A percentile compares a stretch with the other conserved stretches of the same genome.
phyloP scores from a whole-genome alignment of 2,329 filamentous ascomycete species.

The Fusarium humuli region DNA sequence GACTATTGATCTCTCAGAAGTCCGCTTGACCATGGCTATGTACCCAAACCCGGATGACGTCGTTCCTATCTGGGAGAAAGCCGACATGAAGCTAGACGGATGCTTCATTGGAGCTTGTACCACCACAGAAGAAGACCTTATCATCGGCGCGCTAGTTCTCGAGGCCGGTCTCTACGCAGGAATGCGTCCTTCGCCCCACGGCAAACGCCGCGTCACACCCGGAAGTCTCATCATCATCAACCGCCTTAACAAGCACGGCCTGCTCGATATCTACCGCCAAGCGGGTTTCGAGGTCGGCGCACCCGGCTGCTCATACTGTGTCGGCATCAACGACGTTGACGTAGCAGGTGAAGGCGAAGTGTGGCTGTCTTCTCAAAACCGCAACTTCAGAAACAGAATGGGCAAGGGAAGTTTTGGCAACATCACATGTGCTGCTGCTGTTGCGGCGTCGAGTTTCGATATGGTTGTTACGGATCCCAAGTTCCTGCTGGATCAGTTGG shows the following conservation, averaged over 20 bases:
- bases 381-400: background rate
- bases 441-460: background rate
- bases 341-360: background rate
- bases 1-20: conserved; percentile 53
- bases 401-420: background rate
- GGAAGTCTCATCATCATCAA: background rate
- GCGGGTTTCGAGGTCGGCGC: background rate
- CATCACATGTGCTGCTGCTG: background rate
- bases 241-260: background rate
- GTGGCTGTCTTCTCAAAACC: background rate
- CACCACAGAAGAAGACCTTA: background rate
- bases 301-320: background rate
- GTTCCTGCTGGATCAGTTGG: background rate
- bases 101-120: background rate
- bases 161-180: background rate
- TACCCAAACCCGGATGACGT: conserved; percentile 58
- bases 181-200: background rate
- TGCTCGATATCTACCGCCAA: background rate
- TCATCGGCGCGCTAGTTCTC: background rate
- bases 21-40: conserved; percentile 52
- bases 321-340: background rate
- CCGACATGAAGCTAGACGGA: background rate
- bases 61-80: conserved; percentile 3
- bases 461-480: background rate
- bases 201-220: background rate